phyloP scores from a whole-genome alignment of 2,329 filamentous ascomycete genomes.

The Lasiodiplodia hormozganensis region DNA sequence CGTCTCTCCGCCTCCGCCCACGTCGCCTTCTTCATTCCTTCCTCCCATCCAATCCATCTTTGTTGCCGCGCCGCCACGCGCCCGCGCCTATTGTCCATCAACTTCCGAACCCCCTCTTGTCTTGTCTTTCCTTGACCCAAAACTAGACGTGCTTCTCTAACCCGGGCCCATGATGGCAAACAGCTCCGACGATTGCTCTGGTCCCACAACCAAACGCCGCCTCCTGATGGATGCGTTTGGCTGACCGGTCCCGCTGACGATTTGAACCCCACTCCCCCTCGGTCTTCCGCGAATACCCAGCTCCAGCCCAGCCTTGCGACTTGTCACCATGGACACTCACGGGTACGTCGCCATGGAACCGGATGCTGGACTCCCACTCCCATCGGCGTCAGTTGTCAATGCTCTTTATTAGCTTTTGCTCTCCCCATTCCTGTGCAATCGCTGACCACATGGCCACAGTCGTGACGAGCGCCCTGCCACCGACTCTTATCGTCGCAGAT shows the following conservation, averaged over 20 bases:
- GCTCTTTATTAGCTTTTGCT: background rate
- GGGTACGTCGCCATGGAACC: slow-evolving; percentile 38
- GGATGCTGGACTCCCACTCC: slow-evolving; percentile 15
- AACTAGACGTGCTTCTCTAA: slow-evolving; percentile 47
- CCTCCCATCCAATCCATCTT: slow-evolving; percentile 34
- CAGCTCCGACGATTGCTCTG: slow-evolving; percentile 44
- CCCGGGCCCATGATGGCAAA: slow-evolving; percentile 51
- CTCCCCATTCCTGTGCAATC: background rate
- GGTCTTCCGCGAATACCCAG: background rate
- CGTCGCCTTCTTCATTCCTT: slow-evolving; percentile 31
- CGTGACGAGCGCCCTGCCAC: slow-evolving; percentile 58
- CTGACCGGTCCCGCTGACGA: slow-evolving; percentile 15
- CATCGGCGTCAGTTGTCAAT: slow-evolving; percentile 25
- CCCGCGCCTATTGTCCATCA: slow-evolving; percentile 26
- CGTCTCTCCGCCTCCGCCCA: slow-evolving; percentile 26
- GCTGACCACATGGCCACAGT: slow-evolving; percentile 37
- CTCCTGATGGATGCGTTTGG: slow-evolving; percentile 33
- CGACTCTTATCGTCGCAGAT: slow-evolving; percentile 63
- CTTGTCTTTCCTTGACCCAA: slow-evolving; percentile 38
- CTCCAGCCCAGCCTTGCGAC: background rate
- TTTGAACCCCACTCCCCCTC: background rate
- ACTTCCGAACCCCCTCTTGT: slow-evolving; percentile 39
- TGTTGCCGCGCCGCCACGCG: slow-evolving; percentile 30
- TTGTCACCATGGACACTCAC: slow-evolving; percentile 46
- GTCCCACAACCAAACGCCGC: slow-evolving; percentile 36